These are phyloP conservation scores for Candolleomyces aberdarensis DNA, from an alignment of 768 basidiomycete genomes.

Conservation along the genomic window DNA sequence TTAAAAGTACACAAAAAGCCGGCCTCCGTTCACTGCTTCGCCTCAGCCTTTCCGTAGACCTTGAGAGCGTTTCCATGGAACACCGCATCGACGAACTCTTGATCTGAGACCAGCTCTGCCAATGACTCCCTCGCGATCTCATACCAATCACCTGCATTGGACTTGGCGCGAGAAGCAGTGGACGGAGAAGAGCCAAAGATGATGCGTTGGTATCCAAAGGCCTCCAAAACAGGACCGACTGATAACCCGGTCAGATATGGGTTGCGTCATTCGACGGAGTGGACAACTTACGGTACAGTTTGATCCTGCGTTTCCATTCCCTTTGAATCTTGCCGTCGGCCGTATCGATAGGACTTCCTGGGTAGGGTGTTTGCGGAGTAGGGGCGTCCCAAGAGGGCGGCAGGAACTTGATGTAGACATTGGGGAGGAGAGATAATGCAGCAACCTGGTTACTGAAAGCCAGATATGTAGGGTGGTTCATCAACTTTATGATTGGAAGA, in stretches of 20 bases:
- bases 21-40: background rate
- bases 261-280: background rate
- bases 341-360: conserved; percentile 33
- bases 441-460: conserved; percentile 72
- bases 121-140: conserved; percentile 76
- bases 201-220: conserved; percentile 81
- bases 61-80: conserved; percentile 54
- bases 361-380: conserved; percentile 44
- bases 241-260: conserved; percentile 5
- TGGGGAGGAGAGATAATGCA: conserved; percentile 71
- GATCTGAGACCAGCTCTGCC: conserved; percentile 76
- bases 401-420: conserved; percentile 67
- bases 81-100: conserved; percentile 71
- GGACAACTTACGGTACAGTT: conserved; percentile 74
- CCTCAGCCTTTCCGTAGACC: conserved; percentile 33
- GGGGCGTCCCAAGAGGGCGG: conserved; percentile 74
- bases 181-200: conserved; percentile 79
- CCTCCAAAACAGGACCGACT: conserved; percentile 84
- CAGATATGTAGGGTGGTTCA: conserved; percentile 72
- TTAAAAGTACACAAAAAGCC: background rate
- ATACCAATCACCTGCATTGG: conserved; percentile 71
- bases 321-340: conserved; percentile 48
- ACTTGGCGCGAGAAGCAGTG: conserved; percentile 40
- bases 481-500: conserved; percentile 72
- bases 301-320: conserved; percentile 73